A percentile compares a stretch with the other conserved stretches of the same genome.
phyloP scores from a whole-genome alignment of 371 early-diverging fungal species.

The Apophysomyces ossiformis region DNA sequence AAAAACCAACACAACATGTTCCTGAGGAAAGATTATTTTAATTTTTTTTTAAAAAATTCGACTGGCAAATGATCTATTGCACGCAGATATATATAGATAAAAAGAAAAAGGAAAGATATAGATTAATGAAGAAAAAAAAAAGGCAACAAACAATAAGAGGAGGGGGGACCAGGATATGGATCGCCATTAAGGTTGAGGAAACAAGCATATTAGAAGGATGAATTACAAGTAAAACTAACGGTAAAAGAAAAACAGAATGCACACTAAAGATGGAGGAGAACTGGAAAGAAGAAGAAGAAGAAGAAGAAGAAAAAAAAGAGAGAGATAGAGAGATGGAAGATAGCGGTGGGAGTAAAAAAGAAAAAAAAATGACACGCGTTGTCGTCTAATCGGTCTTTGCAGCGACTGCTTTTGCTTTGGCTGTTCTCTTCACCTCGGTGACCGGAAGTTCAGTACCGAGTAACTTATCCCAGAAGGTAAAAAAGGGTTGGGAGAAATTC shows the following conservation, averaged over 20 bases:
- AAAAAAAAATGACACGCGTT: not conserved
- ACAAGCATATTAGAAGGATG: slow-evolving; percentile 4
- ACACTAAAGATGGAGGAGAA: not conserved
- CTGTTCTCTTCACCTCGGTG: slow-evolving; percentile 31
- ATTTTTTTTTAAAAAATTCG: too few species aligned
- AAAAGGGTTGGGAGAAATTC: slow-evolving; percentile 70
- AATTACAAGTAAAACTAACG: slow-evolving; percentile 4
- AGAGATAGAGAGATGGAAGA: too few species aligned
- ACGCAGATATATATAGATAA: too few species aligned
- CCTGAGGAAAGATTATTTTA: too few species aligned
- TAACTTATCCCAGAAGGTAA: slow-evolving; percentile 74
- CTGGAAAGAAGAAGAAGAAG: not conserved
- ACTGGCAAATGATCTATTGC: too few species aligned
- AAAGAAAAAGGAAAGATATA: not conserved
- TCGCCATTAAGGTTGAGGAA: not conserved
- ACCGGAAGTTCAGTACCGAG: slow-evolving; percentile 47
- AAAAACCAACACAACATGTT: not conserved
- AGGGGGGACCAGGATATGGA: not conserved
- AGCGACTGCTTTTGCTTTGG: not conserved
- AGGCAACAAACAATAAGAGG: not conserved
- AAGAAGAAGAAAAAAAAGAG: too few species aligned
- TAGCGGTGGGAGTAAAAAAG: not conserved
- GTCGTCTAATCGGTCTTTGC: not conserved
- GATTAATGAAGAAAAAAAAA: not conserved
- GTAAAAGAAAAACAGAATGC: not conserved